These are phyloP conservation scores for Eleusine indica DNA, from an alignment of 176 grass and related monocot genomes.

Conservation along the genomic window DNA sequence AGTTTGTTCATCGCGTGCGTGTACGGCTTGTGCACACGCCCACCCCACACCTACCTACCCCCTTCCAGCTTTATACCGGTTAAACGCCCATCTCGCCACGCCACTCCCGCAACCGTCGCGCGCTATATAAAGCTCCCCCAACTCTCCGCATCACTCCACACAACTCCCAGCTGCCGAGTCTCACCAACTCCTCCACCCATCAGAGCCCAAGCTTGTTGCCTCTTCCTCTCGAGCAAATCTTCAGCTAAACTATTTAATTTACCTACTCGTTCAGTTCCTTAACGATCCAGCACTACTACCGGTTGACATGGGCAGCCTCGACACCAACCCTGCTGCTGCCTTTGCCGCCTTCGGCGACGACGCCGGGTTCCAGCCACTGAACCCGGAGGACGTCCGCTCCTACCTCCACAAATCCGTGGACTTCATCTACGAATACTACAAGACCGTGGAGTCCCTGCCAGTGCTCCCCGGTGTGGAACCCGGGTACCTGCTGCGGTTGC, in stretches of 20 bases:
- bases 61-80: background rate
- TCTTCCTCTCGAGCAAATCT: background rate
- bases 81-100: conserved; percentile 1
- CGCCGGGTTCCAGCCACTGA: conserved; percentile 33
- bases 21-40: too few relatives aligned
- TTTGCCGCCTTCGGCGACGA: background rate
- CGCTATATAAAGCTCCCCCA: background rate
- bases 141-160: background rate
- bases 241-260: too few relatives aligned
- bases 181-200: background rate
- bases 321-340: conserved; percentile 9
- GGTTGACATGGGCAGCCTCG: conserved; percentile 42
- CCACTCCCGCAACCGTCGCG: background rate
- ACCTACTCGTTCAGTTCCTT: background rate
- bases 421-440: conserved; percentile 65
- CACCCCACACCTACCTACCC: background rate
- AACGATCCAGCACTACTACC: too few relatives aligned
- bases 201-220: background rate
- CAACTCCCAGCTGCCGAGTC: background rate
- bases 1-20: too few relatives aligned
- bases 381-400: conserved; percentile 43
- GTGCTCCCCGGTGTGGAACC: conserved; percentile 44
- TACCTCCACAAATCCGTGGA: conserved; percentile 50
- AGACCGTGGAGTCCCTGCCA: conserved; percentile 31
- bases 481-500: background rate